Conservation (phyloP, 306 rosid genomes). For the Acacia melanoxylon region DNA sequence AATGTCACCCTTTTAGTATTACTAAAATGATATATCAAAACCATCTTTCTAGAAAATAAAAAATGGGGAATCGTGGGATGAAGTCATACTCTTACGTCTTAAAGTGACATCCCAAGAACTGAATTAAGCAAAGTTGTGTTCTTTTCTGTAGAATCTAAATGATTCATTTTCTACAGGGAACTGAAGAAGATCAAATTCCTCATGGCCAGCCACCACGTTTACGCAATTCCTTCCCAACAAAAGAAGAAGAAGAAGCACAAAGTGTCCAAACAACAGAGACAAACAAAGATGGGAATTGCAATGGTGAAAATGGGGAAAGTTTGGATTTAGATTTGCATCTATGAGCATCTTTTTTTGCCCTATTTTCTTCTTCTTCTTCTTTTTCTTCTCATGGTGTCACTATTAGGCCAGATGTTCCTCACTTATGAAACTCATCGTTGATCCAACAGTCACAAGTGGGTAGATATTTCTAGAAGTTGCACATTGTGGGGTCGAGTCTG, state of each 20-base stretch:
- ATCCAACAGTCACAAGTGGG: slow-evolving; percentile 16
- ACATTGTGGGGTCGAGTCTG: slow-evolving; percentile 39
- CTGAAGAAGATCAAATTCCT: slow-evolving; percentile 36
- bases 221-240: slow-evolving; percentile 57
- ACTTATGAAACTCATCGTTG: slow-evolving; percentile 33
- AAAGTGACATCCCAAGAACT: background rate
- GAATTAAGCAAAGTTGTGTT: background rate
- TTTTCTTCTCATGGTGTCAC: background rate
- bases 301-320: slow-evolving; percentile 42
- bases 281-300: slow-evolving; percentile 28
- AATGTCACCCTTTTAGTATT: background rate
- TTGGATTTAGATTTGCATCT: slow-evolving; percentile 77
- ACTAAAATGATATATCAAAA: background rate
- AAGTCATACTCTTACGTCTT: background rate
- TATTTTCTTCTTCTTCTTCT: background rate
- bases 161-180: slow-evolving; percentile 44
- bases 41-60: background rate
- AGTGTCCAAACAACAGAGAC: slow-evolving; percentile 35
- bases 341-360: slow-evolving; percentile 33
- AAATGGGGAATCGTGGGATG: too few species aligned
- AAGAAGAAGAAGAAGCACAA: slow-evolving; percentile 32
- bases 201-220: slow-evolving; percentile 23
- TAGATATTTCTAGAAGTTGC: slow-evolving; percentile 43
- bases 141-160: slow-evolving; percentile 1
- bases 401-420: slow-evolving; percentile 39